Evolutionary conservation across 1,139 yeast genomes (phyloP).

Genomic region (Diutina pseudorugosa): DNA sequence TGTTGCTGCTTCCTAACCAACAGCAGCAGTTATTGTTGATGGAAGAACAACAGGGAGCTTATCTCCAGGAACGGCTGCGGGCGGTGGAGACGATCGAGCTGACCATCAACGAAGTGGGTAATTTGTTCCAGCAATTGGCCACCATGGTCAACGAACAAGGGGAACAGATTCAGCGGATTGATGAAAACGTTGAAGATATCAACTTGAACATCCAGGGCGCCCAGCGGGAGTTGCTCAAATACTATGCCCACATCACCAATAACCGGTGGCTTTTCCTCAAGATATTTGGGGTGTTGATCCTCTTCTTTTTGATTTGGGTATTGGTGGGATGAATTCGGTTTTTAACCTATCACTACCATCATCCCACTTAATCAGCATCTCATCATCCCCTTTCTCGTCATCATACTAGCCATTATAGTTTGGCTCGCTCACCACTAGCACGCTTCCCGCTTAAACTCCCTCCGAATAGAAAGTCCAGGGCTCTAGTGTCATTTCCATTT

Average conservation of each 20-base stretch:
- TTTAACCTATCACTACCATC: too few relatives aligned
- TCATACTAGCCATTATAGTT: too few relatives aligned
- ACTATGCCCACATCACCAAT: conserved; percentile 76
- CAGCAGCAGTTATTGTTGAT: conserved; percentile 61
- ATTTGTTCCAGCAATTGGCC: conserved; percentile 85
- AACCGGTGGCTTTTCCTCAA: conserved; percentile 88
- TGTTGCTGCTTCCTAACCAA: conserved; percentile 56
- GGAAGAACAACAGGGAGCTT: conserved; percentile 59
- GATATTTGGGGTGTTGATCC: conserved; percentile 76
- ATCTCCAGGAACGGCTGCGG: conserved; percentile 69
- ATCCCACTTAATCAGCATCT: background rate
- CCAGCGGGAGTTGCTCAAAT: conserved; percentile 83
- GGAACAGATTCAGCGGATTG: conserved; percentile 89
- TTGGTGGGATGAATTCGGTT: conserved; percentile 57
- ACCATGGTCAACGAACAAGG: conserved; percentile 98
- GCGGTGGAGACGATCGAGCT: conserved; percentile 96
- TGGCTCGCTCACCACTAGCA: background rate
- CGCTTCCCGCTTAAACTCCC: background rate
- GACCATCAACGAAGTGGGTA: conserved; percentile 93
- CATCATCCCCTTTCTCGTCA: background rate
- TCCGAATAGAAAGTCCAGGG: background rate
- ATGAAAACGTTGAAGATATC: conserved; percentile 89
- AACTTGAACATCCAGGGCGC: conserved; percentile 85
- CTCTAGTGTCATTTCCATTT: background rate
- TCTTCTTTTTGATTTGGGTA: conserved; percentile 71